Conservation (phyloP, 2,329 filamentous ascomycete genomes). For the Ascochyta rabiei region DNA sequence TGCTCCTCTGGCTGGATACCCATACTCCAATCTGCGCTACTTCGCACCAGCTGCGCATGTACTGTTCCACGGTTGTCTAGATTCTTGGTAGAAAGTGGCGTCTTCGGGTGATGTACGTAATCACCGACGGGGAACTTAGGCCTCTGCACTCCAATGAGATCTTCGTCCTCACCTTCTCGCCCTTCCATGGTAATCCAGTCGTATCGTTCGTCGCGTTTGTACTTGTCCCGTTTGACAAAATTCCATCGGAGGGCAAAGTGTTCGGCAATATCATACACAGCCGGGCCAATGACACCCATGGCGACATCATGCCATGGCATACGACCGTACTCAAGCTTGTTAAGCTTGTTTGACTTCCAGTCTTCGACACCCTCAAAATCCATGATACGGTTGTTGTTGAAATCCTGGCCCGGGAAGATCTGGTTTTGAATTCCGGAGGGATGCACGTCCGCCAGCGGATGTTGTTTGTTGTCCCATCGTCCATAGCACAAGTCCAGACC, state of each 20-base stretch:
- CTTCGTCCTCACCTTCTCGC: slow-evolving; percentile 77
- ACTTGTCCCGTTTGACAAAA: slow-evolving; percentile 95
- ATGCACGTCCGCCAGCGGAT: slow-evolving; percentile 85
- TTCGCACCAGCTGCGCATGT: slow-evolving; percentile 84
- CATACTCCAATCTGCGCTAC: slow-evolving; percentile 91
- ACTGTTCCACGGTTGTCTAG: slow-evolving; percentile 69
- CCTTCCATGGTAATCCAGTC: slow-evolving; percentile 86
- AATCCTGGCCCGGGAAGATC: slow-evolving; percentile 94
- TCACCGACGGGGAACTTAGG: slow-evolving; percentile 88
- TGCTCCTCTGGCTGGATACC: slow-evolving; percentile 79
- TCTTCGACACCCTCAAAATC: slow-evolving; percentile 91
- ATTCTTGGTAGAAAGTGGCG: slow-evolving; percentile 70
- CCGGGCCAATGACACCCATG: slow-evolving; percentile 88
- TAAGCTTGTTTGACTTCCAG: slow-evolving; percentile 92
- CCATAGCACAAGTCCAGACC: slow-evolving; percentile 96
- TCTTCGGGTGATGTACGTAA: slow-evolving; percentile 80
- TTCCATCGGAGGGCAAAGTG: slow-evolving; percentile 97
- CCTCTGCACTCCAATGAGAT: slow-evolving; percentile 84
- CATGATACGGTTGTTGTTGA: slow-evolving; percentile 96
- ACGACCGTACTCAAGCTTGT: slow-evolving; percentile 86
- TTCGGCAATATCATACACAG: slow-evolving; percentile 91
- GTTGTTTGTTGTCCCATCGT: slow-evolving; percentile 87
- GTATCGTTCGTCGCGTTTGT: slow-evolving; percentile 83
- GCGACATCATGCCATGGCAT: slow-evolving; percentile 99
- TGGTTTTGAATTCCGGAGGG: slow-evolving; percentile 81